Percentiles rank a stretch among this genome's conserved stretches.
phyloP scores from a whole-genome alignment of 179 eudicot genomes.

The Beta corolliflora region DNA sequence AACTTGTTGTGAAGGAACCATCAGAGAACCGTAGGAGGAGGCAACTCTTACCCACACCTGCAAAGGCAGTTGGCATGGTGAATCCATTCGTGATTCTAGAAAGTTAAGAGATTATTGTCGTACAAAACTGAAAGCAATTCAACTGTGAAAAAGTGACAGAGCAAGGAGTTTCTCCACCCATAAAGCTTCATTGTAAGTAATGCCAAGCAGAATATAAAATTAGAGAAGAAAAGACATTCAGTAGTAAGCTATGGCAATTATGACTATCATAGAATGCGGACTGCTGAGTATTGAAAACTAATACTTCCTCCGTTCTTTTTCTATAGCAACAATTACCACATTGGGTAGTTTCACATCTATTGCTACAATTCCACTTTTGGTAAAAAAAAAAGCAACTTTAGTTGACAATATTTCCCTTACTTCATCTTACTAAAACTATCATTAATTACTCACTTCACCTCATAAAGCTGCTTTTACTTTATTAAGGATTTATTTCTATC shows the following conservation, averaged over 20 bases:
- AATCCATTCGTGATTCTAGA: neutral
- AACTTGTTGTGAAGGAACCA: constrained; percentile 55
- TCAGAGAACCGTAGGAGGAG: constrained; percentile 55
- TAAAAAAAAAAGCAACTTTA: too few species aligned
- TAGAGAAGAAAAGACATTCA: neutral
- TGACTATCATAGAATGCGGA: neutral
- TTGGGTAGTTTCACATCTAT: too few species aligned
- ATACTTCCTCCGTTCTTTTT: too few species aligned
- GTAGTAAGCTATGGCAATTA: neutral
- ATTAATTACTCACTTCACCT: too few species aligned
- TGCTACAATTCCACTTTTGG: too few species aligned
- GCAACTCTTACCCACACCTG: constrained; percentile 64
- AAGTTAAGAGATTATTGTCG: neutral
- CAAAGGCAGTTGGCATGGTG: constrained; percentile 4
- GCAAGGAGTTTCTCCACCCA: neutral
- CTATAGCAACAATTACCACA: too few species aligned
- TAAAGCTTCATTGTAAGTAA: neutral
- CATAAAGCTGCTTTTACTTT: too few species aligned
- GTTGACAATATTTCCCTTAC: too few species aligned
- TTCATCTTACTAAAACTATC: too few species aligned
- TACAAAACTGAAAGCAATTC: neutral
- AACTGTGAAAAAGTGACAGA: neutral
- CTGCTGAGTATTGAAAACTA: too few species aligned
- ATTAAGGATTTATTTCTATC: too few species aligned
- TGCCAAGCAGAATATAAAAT: neutral